These are phyloP conservation scores for Mucor lusitanicus DNA, from an alignment of 371 early-diverging fungal genomes.

Conservation along the genomic window DNA sequence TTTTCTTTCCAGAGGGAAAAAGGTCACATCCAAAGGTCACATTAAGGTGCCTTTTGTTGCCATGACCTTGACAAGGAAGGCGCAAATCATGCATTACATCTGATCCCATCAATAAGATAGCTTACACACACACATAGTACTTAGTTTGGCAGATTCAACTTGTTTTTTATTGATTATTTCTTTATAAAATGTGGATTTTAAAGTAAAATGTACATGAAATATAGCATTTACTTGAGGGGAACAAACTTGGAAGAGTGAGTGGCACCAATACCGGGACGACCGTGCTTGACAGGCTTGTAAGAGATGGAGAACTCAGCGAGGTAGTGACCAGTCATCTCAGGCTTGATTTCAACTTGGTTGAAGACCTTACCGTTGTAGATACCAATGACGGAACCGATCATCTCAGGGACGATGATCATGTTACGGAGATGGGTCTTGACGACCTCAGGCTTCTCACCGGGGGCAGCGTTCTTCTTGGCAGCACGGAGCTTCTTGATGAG, in stretches of 20 bases:
- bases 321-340: slow-evolving; percentile 99
- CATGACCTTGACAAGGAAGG: background rate
- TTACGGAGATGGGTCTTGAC: slow-evolving; percentile 99
- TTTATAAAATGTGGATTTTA: background rate
- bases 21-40: background rate
- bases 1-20: background rate
- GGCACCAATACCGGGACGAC: slow-evolving; percentile 99
- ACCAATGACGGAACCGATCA: slow-evolving; percentile 98
- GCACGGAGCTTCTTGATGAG: slow-evolving; percentile 95
- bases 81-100: background rate
- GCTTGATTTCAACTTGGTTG: slow-evolving; percentile 99
- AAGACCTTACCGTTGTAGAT: slow-evolving; percentile 99
- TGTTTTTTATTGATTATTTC: background rate
- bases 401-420: slow-evolving; percentile 99
- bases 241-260: slow-evolving; percentile 79
- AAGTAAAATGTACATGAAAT: background rate
- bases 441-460: slow-evolving; percentile 57
- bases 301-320: slow-evolving; percentile 95
- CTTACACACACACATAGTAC: background rate
- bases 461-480: slow-evolving; percentile 90
- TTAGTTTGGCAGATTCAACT: background rate
- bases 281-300: slow-evolving; percentile 98
- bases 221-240: slow-evolving; percentile 33
- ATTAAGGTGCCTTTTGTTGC: background rate
- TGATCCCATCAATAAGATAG: background rate